These are phyloP conservation scores for Monilinia fructicola DNA, from an alignment of 2,329 filamentous ascomycete genomes.

Conservation along the genomic window DNA sequence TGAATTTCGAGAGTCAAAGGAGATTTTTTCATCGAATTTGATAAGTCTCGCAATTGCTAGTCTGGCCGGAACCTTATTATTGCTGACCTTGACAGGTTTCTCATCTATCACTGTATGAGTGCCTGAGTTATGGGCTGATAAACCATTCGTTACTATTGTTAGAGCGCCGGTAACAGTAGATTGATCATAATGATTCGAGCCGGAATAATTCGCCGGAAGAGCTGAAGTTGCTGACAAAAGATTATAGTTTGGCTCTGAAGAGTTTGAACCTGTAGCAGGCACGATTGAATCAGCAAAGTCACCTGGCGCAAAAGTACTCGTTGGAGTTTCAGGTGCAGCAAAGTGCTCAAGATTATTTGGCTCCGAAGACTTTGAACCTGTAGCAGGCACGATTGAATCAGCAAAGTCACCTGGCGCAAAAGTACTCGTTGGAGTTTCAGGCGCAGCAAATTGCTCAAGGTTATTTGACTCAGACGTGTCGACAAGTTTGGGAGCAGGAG, in stretches of 20 bases:
- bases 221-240: neutral
- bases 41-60: constrained; percentile 4
- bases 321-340: neutral
- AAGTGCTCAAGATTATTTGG: neutral
- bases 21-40: constrained; percentile 1
- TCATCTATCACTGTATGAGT: constrained; percentile 3
- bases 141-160: neutral
- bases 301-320: neutral
- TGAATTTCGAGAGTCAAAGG: constrained; percentile 18
- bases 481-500: neutral
- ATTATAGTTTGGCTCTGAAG: neutral
- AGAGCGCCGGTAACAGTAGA: neutral
- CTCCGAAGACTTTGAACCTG: neutral
- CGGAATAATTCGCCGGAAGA: neutral
- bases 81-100: constrained; percentile 11
- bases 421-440: neutral
- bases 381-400: neutral
- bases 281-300: neutral
- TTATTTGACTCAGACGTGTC: neutral
- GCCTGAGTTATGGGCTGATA: neutral
- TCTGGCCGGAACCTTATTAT: neutral
- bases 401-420: neutral
- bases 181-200: neutral
- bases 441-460: neutral
- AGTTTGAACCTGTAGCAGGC: neutral